Base-by-base conservation (phyloP, 2,329 filamentous ascomycete species). In the Canariomyces notabilis region DNA sequence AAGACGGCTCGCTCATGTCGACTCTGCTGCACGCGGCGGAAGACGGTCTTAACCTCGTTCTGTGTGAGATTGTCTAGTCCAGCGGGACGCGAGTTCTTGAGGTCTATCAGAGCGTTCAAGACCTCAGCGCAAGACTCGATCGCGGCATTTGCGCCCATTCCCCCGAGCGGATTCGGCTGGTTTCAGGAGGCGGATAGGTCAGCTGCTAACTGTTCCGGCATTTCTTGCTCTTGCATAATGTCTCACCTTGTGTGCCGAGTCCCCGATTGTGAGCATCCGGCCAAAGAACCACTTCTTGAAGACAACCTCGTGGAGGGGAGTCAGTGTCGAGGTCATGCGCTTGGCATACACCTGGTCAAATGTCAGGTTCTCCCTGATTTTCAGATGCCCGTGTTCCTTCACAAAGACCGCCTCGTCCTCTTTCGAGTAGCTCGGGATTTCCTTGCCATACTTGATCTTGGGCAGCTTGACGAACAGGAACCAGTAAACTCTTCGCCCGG, bases 391-490 rank as follows among this genome's bases (percentile, higher is more conserved):
- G 16, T 63, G 43, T 33, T 59, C 44, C n/a, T 60, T 44, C 2
- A 55, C 58, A 12, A 66, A 58, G 4, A 44, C 12, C 2, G 52
- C 53, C 37, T 65, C 61, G 37, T 68, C 64, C 18, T 62, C 56
- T 22, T 57, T 57, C 2, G 61, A 61, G 51, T 59, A 68, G 6
- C 43, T 54, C 0, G 64, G 65, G 14, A 67, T 66, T 5, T 65
- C 57, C 4, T 58, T 54, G 2, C 60, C 59, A 36, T 59, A 59
- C 15, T 57, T 60, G 3, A 56, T 46, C 26, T 64, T 54, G 1
- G 59, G 48, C 38, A n/a, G n/a, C n/a, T 59, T 59, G 19, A 59
- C 52, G 22, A 65, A 65, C 11, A 66, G 46, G 38, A 69, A 69
- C 62, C 64, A 68, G 54, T 65, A 70, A 0, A 64, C 46, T 1